A percentile compares a stretch with the other conserved stretches of the same genome.
Conservation (phyloP, 768 basidiomycete genomes). For the Hericium erinaceus region DNA sequence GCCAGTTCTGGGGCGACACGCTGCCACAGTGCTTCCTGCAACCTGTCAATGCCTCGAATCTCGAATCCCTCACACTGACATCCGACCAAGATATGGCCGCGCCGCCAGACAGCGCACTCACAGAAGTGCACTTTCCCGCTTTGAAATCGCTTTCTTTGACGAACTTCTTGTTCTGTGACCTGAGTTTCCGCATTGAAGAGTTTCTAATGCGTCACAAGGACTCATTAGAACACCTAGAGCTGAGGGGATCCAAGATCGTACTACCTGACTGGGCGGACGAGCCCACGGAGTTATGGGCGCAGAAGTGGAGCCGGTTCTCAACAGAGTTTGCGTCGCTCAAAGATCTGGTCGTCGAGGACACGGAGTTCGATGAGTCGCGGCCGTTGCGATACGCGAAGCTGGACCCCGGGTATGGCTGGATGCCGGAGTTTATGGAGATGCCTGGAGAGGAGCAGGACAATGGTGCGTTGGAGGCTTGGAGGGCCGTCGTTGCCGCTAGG, state of each 20-base stretch:
- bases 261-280: not conserved
- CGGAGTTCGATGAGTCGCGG: not conserved
- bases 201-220: not conserved
- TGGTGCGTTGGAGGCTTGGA: not conserved
- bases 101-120: not conserved
- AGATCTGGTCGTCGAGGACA: not conserved
- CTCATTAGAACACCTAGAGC: not conserved
- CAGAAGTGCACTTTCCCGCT: not conserved
- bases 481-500: not conserved
- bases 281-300: not conserved
- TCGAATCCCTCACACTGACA: not conserved
- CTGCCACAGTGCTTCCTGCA: not conserved
- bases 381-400: not conserved
- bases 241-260: not conserved
- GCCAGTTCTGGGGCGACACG: not conserved
- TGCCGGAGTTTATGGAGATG: not conserved
- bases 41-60: not conserved
- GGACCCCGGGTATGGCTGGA: not conserved
- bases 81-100: not conserved
- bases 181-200: not conserved
- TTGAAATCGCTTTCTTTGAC: not conserved
- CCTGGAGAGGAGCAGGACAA: not conserved
- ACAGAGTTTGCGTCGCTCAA: not conserved
- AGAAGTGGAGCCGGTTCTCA: not conserved
- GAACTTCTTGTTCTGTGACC: not conserved